Base-by-base conservation (phyloP, 208 protist genomes). In the Dictyostelium gargantuum region DNA sequence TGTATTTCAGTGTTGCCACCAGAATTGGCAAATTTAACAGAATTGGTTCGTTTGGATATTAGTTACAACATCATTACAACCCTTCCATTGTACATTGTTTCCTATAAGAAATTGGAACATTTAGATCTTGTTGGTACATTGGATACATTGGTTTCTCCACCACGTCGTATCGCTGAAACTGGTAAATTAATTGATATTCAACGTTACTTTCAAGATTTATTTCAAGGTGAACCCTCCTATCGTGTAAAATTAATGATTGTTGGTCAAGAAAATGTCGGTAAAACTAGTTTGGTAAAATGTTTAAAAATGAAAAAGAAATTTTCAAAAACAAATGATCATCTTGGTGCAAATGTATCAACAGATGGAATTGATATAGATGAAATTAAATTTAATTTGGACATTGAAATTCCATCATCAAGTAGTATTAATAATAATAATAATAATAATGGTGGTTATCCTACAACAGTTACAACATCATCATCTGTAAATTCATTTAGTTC, bases 341-440 rank as follows among this genome's bases (percentile, higher is more conserved):
- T 79, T 10, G 82, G 82, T 40, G 26, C 23, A 10, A 93, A 81
- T 58, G 56, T 93, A 5, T 93, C 86, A 19, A 93, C 86, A 4
- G 86, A 93, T 85, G 86, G 86, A 54, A 93, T 93, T 4, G 79
- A 93, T 80, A 93, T 93, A 15, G 74, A 84, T 42, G 86, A 93
- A 32, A 82, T 79, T 42, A 79, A 93, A 70, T 77, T 93, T 4
- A 32, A 26, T 61, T 29, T 89, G 4, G 66, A 66, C 40, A 46
- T 89, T 23, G 50, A 81, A 17, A 29, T 46, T 19, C 19, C 35
- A n/a, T 21, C 29, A 21, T 44, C 40, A 26, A 8, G 6, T 29
- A 61, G 54, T 61, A 58, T 26, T 58, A 58, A 26, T 26, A 58
- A 58, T 26, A 58, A 58, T 23, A 56, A 56, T 23, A 56, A 58